Evolutionary conservation across 164 flowering plant genomes (phyloP), one percentile per base, ranked within the genome.

Genomic region (Kalanchoe fedtschenkoi): DNA sequence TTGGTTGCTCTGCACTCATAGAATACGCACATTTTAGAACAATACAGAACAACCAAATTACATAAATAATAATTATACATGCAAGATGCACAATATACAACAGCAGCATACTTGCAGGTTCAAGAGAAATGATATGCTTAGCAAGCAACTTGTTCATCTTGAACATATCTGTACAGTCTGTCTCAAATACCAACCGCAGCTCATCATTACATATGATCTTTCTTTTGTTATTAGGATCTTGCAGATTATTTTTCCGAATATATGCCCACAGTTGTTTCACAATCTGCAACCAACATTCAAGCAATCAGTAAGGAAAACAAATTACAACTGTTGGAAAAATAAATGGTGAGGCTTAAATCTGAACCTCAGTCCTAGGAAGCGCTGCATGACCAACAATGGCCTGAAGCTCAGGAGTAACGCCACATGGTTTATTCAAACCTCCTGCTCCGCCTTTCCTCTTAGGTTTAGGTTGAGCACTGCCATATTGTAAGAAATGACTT

Each of bases 241-340:
- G 99, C 68, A 90, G 95, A 66, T 84, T 90, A 72, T 93, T 71
- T 73, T 93, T 85, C 81, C 91, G 80, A 70, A 90, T 93, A 73
- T 93, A 93, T 33, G 88, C 95, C 99, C 99, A 93, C 16, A 93
- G 78, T 70, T 93, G 90, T 79, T 81, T 93, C 79, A 93, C 99
- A 77, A 93, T 88, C 99, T 93, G 56, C 24, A 51, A 78, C 63
- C 72, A 19, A 61, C 19, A 33, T 6, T 33, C 42, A 0, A 51
- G 14, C 10, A 3, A 26, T 51, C 56, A 13, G 15, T 51, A 58
- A 32, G 1, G n/a, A 58, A 4, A 4, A 33, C 26, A 35, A 3
- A 47, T 8, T 19, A 33, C 1, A 34, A 57, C 16, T 8, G 15
- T 11, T 6, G 19, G 34, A 19, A 39, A 42, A 35, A 59, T 26